Percentiles rank a stretch among this genome's conserved stretches.
phyloP scores from a whole-genome alignment of 108 stramenopile genomes.

The Skeletonema potamos region DNA sequence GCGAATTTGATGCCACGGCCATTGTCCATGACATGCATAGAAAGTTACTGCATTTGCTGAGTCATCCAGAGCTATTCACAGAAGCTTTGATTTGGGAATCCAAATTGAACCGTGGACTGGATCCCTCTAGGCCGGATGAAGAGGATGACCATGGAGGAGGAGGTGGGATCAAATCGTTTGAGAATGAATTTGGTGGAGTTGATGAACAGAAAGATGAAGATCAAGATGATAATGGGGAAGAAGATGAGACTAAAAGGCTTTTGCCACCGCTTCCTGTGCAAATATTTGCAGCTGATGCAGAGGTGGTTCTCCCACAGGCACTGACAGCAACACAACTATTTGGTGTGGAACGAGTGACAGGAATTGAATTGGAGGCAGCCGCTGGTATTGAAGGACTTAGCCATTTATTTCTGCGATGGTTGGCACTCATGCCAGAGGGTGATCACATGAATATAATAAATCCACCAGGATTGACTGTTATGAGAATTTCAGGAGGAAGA shows the following conservation, averaged over 20 bases:
- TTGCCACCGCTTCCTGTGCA: conserved; percentile 66
- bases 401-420: conserved; percentile 80
- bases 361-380: conserved; percentile 88
- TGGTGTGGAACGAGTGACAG: conserved; percentile 79
- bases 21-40: conserved; percentile 77
- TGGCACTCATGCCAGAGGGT: conserved; percentile 88
- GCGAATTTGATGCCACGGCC: conserved; percentile 57
- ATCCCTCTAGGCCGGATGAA: conserved; percentile 53
- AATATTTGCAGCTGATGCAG: conserved; percentile 85
- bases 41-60: conserved; percentile 66
- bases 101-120: conserved; percentile 17
- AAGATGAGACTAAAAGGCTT: conserved; percentile 7
- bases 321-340: conserved; percentile 85
- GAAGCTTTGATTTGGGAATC: conserved; percentile 54
- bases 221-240: not conserved
- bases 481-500: conserved; percentile 86
- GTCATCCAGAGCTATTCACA: conserved; percentile 76
- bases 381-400: conserved; percentile 75
- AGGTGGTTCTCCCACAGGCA: conserved; percentile 86
- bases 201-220: conserved; percentile 1
- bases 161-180: conserved; percentile 6
- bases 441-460: conserved; percentile 88
- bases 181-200: not conserved
- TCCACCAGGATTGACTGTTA: conserved; percentile 89
- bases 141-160: conserved; percentile 38